phyloP scores from a whole-genome alignment of 257 asterid species.

The Fraxinus americana region DNA sequence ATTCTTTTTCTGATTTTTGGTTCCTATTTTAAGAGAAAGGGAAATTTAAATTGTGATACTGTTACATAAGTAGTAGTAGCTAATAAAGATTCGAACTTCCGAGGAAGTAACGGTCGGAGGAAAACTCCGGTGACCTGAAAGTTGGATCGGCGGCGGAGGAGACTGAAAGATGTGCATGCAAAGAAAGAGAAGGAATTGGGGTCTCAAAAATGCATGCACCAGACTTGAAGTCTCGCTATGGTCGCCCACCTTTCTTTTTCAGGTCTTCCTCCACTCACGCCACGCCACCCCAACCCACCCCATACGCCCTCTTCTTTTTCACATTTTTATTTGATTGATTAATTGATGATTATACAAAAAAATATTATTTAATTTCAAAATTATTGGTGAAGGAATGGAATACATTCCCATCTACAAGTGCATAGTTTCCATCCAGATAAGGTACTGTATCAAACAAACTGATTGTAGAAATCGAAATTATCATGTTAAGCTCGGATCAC shows the following conservation, averaged over 20 bases:
- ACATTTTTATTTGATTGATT: background rate
- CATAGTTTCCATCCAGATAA: too few relatives aligned
- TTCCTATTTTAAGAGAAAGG: too few relatives aligned
- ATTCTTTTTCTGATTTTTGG: background rate
- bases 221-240: constrained; percentile 23
- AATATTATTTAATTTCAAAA: too few relatives aligned
- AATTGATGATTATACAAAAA: background rate
- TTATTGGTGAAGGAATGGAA: constrained; percentile 7
- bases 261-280: constrained; percentile 3
- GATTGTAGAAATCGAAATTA: too few relatives aligned
- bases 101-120: background rate
- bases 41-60: background rate
- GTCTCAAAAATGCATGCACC: constrained; percentile 20
- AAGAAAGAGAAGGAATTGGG: constrained; percentile 7
- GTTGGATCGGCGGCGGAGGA: background rate
- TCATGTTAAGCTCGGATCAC: too few relatives aligned
- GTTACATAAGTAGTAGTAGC: constrained; percentile 9
- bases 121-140: constrained; percentile 20
- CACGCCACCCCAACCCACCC: background rate
- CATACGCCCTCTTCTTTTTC: background rate
- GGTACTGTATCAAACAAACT: too few relatives aligned
- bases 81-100: constrained; percentile 9
- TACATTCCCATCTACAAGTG: background rate
- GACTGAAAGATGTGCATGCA: constrained; percentile 23
- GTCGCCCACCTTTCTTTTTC: constrained; percentile 27